Evolutionary conservation across 1,139 yeast species (phyloP).

Genomic region (Protomyces inouyei): DNA sequence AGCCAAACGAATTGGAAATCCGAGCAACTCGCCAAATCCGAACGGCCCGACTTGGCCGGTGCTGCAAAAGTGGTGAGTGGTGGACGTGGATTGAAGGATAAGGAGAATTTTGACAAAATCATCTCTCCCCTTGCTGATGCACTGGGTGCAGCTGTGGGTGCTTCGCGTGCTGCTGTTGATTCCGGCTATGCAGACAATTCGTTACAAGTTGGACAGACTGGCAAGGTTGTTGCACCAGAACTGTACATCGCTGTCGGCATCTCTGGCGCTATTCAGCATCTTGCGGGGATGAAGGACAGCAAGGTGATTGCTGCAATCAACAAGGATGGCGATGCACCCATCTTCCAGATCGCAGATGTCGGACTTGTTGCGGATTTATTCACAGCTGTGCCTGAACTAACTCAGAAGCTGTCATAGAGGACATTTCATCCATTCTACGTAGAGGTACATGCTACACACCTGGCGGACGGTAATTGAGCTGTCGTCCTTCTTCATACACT

Average conservation of each 20-base stretch:
- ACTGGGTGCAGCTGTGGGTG: constrained; percentile 90
- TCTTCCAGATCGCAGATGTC: constrained; percentile 83
- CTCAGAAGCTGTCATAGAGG: constrained; percentile 44
- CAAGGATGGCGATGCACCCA: constrained; percentile 67
- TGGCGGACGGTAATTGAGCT: constrained; percentile 57
- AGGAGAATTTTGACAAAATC: constrained; percentile 74
- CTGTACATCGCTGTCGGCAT: constrained; percentile 88
- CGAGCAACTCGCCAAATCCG: constrained; percentile 68
- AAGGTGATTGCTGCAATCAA: constrained; percentile 91
- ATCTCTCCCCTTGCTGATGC: constrained; percentile 81
- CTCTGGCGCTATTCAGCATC: constrained; percentile 94
- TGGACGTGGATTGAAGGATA: constrained; percentile 88
- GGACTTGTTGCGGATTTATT: constrained; percentile 87
- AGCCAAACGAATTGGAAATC: constrained; percentile 53
- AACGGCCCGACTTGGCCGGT: constrained; percentile 85
- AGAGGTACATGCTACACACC: not conserved
- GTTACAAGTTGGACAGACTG: constrained; percentile 97
- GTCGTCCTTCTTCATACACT: constrained; percentile 72
- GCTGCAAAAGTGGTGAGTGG: constrained; percentile 82
- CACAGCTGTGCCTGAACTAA: constrained; percentile 79
- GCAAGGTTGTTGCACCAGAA: constrained; percentile 96
- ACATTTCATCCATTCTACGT: not conserved
- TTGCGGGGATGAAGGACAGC: constrained; percentile 98
- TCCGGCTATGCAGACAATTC: constrained; percentile 94
- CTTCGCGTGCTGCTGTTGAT: constrained; percentile 97